Evolutionary conservation across 306 rosid species (phyloP), one percentile per base, ranked within the genome.

Genomic region (Cyclanthera cordifolia): DNA sequence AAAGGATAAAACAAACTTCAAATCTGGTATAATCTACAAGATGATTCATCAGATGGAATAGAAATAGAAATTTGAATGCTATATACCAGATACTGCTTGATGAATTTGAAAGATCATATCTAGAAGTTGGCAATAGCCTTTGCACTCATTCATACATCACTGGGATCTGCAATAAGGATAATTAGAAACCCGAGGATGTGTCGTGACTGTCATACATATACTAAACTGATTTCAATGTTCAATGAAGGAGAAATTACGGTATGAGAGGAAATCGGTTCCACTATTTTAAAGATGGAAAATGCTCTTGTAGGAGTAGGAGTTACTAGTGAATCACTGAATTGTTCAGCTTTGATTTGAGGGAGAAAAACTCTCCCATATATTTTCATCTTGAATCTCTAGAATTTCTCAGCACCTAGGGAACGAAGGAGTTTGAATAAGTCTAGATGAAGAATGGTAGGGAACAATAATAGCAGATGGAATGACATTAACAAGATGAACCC

Each of bases 11-110:
- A 81, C 87, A 63, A 78, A 72, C 66, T 83, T 85, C 0, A 72
- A 75, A 52, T 79, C 73, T 43, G 55, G 71, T 15, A 69, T 60
- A 41, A 67, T 88, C 41, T 74, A 85, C 4, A 82, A 85, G 55
- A 87, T 87, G 95, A 84, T 91, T 77, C 92, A 88, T 84, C 96
- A 91, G 78, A 91, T 91, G 95, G 96, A 91, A 80, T 91, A 96
- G 97, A 96, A 91, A 74, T 54, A 88, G 86, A 87, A 86, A 75
- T 91, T 91, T 15, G 95, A 91, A 77, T 95, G 95, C 70, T 88
- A 91, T 75, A 45, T 37, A 23, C 74, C 95, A 45, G 95, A 87
- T 69, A 91, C 88, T 86, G 77, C 83, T 81, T 51, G 82, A 89
- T 75, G 84, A 86, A 92, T 72, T 63, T 86, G 82, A 88, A 85